Evolutionary conservation across 345 rosid genomes (phyloP).

Genomic region (Populus tremula): DNA sequence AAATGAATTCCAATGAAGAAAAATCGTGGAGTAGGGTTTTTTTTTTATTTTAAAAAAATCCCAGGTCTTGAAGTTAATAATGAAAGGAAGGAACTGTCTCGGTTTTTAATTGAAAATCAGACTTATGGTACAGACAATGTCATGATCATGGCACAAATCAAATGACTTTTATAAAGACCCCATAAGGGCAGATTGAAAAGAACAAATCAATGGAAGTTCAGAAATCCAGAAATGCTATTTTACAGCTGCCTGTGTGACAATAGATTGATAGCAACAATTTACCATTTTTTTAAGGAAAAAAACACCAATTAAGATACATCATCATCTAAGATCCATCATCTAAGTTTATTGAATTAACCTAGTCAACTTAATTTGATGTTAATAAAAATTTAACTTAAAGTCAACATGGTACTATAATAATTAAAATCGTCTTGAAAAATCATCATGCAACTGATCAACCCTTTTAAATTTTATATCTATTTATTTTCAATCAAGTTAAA

Average conservation of each 20-base stretch:
- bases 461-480: too few species aligned
- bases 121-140: not conserved
- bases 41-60: not conserved
- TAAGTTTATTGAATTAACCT: too few species aligned
- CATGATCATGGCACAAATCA: not conserved
- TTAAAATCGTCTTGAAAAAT: too few species aligned
- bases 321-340: too few species aligned
- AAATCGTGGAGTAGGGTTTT: not conserved
- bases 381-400: too few species aligned
- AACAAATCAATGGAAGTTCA: not conserved
- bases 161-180: not conserved
- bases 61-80: not conserved
- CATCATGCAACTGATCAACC: too few species aligned
- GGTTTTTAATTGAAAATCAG: not conserved
- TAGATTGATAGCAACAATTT: not conserved
- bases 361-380: too few species aligned
- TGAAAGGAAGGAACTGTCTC: not conserved
- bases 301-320: not conserved
- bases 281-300: not conserved
- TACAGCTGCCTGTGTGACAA: too few species aligned
- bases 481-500: too few species aligned
- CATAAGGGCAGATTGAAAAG: not conserved
- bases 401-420: too few species aligned
- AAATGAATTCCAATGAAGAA: not conserved
- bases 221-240: not conserved